Percentiles rank a stretch among this genome's conserved stretches.
These are phyloP conservation scores for Tolypocladium amazonense DNA, from an alignment of 2,329 filamentous ascomycete genomes.

Conservation along the genomic window DNA sequence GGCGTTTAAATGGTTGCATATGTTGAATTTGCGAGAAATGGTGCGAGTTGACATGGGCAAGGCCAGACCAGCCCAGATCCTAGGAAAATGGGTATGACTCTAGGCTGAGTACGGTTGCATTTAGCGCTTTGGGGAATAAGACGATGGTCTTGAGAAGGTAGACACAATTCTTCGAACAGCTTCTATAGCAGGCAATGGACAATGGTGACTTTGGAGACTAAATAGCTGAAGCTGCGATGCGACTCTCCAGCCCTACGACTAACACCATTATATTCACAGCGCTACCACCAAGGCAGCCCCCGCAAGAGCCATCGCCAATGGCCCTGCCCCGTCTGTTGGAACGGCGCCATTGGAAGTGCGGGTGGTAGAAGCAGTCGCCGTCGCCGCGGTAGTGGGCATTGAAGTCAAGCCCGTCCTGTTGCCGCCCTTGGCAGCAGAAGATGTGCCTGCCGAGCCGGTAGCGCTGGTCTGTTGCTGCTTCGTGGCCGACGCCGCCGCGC, in stretches of 20 bases:
- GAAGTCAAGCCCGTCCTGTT: background rate
- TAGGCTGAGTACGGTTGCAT: background rate
- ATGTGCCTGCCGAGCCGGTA: constrained; percentile 4
- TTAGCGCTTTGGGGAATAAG: background rate
- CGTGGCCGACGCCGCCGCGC: constrained; percentile 25
- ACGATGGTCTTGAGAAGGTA: background rate
- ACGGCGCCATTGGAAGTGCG: constrained; percentile 10
- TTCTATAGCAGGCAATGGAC: background rate
- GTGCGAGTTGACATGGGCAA: background rate
- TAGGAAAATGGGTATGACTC: background rate
- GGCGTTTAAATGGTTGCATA: background rate
- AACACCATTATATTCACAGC: background rate
- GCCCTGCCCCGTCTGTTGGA: constrained; percentile 11
- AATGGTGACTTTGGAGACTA: too few relatives aligned
- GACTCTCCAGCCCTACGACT: background rate
- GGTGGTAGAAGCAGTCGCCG: background rate
- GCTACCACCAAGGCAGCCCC: constrained; percentile 19
- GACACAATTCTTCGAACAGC: background rate
- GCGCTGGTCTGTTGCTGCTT: constrained; percentile 10
- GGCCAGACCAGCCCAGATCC: background rate
- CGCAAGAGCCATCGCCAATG: constrained; percentile 14
- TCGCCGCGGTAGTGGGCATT: background rate
- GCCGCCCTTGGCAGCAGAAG: background rate
- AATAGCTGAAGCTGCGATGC: background rate
- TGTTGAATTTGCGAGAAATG: background rate